Base-by-base conservation (phyloP, 2,329 filamentous ascomycete species). In the Apiospora sp. region DNA sequence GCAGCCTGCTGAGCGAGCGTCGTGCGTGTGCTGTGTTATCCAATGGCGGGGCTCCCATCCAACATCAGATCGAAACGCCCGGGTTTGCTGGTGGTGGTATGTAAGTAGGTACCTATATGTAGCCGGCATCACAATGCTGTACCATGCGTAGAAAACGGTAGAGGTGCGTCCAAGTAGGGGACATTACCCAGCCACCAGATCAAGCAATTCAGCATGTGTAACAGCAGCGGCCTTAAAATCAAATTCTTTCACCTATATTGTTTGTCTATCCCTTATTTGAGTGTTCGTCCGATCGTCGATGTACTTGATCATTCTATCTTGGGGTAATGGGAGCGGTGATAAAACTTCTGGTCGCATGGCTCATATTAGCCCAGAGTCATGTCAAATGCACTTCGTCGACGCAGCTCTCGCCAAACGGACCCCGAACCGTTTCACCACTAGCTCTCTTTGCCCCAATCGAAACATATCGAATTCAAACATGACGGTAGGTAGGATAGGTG, bases 1-100 rank as follows among this genome's bases (percentile, higher is more conserved):
- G 58, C 58, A 64, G 19, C 30, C 58, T 64, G 58, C 58, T 64
- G 54, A n/a, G 51, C 27, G 14, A 34, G 51, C 51, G 27, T 19
- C 27, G 14, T 34, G 14, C 24, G 51, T 58, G 54, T 22, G 46
- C 13, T 19, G 34, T 64, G 58, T 64, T 64, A 41, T n/a, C 58
- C 58, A 64, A 64, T 41, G 14, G 34, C 34, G 58, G 58, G 58
- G 58, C 58, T n/a, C 10, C 10, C 54, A 61, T 37, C 30, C 54
- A 37, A 37, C 54, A 61, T 37, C 54, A 19, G 10, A 19, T 37
- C 30, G 34, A 41, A 41, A 41, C 58, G 58, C 58, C 58, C 58
- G 58, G 30, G 58, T 41, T 64, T n/a, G 58, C 19, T n/a, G 34
- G 8, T 13, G 34, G 14, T 64, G 6, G 8, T n/a, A 64, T 41